phyloP scores from a whole-genome alignment of 2,329 filamentous ascomycete genomes.

The Orbilia ellipsospora region DNA sequence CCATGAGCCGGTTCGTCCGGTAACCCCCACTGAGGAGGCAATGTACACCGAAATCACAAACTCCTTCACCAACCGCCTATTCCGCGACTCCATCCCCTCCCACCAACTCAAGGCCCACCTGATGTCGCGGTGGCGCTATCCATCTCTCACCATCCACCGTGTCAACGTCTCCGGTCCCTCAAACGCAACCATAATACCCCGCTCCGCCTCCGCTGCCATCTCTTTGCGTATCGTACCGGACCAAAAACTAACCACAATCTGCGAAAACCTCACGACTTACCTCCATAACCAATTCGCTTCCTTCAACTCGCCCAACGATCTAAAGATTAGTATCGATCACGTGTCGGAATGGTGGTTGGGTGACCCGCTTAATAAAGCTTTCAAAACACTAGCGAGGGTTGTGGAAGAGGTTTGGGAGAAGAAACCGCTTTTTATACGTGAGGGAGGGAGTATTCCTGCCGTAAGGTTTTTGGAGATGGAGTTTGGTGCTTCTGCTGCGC shows the following conservation, averaged over 20 bases:
- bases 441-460: conserved; percentile 93
- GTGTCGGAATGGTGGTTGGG: conserved; percentile 96
- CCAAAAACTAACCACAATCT: conserved; percentile 84
- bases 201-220: conserved; percentile 85
- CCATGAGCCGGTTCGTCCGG: conserved; percentile 56
- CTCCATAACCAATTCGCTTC: conserved; percentile 76
- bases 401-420: conserved; percentile 82
- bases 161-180: conserved; percentile 90
- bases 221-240: conserved; percentile 93
- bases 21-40: conserved; percentile 57
- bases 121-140: conserved; percentile 94
- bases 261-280: conserved; percentile 73
- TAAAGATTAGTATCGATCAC: conserved; percentile 87
- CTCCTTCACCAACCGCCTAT: conserved; percentile 41
- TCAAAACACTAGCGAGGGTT: conserved; percentile 85
- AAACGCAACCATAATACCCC: conserved; percentile 90
- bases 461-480: conserved; percentile 96
- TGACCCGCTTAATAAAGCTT: conserved; percentile 89
- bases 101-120: conserved; percentile 82
- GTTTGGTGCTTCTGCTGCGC: conserved; percentile 88
- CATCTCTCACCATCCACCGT: conserved; percentile 90
- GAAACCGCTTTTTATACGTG: conserved; percentile 89
- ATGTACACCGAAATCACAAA: conserved; percentile 59
- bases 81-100: conserved; percentile 66
- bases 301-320: conserved; percentile 81